These are phyloP conservation scores for Leishmania tarentolae DNA, from an alignment of 208 protist genomes.

Conservation along the genomic window DNA sequence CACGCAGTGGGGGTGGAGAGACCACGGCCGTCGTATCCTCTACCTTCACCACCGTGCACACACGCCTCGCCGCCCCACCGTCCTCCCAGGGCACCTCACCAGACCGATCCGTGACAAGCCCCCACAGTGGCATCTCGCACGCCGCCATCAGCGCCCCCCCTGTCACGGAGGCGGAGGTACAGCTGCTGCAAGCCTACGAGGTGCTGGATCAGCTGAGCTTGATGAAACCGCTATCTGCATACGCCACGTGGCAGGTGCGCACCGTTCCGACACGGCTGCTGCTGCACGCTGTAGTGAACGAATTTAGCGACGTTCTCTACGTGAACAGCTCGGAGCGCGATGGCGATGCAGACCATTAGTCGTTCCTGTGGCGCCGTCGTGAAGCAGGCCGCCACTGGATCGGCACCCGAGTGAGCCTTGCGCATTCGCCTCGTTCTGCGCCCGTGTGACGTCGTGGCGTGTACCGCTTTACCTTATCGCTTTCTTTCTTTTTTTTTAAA, in stretches of 20 bases:
- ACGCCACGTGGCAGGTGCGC: constrained; percentile 53
- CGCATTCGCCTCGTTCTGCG: background rate
- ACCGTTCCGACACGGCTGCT: constrained; percentile 67
- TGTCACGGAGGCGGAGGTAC: constrained; percentile 39
- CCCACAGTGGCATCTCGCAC: constrained; percentile 24
- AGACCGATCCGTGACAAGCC: constrained; percentile 16
- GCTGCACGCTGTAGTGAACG: constrained; percentile 81
- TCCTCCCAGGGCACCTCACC: background rate
- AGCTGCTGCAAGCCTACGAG: constrained; percentile 63
- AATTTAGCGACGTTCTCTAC: constrained; percentile 78
- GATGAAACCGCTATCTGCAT: constrained; percentile 44
- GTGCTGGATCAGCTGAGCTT: constrained; percentile 60
- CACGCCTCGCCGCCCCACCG: constrained; percentile 13
- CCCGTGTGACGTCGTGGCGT: background rate
- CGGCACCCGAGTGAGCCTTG: background rate
- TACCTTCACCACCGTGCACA: constrained; percentile 19
- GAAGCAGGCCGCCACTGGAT: background rate
- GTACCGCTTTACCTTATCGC: background rate
- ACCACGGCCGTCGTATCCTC: constrained; percentile 1
- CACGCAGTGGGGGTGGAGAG: background rate
- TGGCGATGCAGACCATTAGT: constrained; percentile 15
- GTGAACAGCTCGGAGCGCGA: constrained; percentile 23
- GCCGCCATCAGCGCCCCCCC: constrained; percentile 6
- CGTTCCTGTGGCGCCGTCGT: constrained; percentile 20
- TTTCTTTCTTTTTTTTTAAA: background rate